These are phyloP conservation scores for Aegilops umbellulata DNA, from an alignment of 176 grass and related monocot genomes.

Conservation along the genomic window DNA sequence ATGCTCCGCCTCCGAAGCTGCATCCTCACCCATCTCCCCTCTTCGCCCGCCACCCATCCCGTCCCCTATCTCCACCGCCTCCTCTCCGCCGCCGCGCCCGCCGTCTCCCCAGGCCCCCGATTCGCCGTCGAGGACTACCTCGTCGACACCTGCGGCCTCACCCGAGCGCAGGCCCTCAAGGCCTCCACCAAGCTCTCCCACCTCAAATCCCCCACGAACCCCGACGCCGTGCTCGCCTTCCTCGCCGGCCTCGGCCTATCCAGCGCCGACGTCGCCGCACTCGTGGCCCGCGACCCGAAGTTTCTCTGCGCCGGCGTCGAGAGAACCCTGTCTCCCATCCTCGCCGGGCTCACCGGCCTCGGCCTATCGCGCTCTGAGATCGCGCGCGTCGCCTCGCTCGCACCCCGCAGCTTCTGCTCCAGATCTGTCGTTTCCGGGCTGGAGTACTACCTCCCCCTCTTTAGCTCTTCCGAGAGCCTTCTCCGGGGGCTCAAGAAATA, in stretches of 20 bases:
- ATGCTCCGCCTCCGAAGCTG: neutral
- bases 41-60: neutral
- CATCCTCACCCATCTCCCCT: neutral
- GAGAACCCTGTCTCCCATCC: neutral
- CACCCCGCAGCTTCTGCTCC: neutral
- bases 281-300: neutral
- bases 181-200: neutral
- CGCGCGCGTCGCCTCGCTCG: neutral
- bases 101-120: neutral
- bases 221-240: neutral
- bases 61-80: neutral
- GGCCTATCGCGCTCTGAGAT: neutral
- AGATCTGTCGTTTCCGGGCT: neutral
- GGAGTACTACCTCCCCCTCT: neutral
- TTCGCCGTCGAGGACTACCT: neutral
- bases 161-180: neutral
- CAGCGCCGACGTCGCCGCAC: neutral
- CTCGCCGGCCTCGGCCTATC: neutral
- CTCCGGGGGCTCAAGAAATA: neutral
- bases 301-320: neutral
- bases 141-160: neutral
- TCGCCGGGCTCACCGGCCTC: too few species aligned
- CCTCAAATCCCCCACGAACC: neutral
- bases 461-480: neutral
- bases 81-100: neutral